Percentiles rank a stretch among this genome's conserved stretches.
These are phyloP conservation scores for Phytophthora colocasiae DNA, from an alignment of 352 stramenopile species.

Conservation along the genomic window DNA sequence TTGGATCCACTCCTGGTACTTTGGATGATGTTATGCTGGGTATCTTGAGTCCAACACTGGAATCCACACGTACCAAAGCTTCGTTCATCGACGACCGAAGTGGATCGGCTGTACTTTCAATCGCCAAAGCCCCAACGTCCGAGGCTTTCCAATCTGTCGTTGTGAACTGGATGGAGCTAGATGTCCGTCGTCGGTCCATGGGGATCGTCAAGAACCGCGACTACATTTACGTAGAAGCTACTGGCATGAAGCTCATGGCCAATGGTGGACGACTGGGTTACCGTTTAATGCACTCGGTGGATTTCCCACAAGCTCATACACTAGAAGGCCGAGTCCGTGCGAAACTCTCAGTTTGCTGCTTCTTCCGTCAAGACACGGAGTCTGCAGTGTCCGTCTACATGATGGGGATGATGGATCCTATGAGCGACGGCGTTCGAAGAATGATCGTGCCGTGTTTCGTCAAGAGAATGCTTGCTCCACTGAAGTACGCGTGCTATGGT, in stretches of 20 bases:
- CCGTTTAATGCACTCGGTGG: conserved; percentile 43
- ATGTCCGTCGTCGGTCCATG: conserved; percentile 36
- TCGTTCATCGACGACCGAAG: conserved; percentile 44
- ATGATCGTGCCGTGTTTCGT: conserved; percentile 45
- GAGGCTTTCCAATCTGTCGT: conserved; percentile 49
- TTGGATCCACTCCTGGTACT: conserved; percentile 34
- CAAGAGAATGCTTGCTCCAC: conserved; percentile 38
- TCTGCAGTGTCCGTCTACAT: conserved; percentile 47
- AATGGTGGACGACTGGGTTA: conserved; percentile 42
- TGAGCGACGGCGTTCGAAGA: conserved; percentile 28
- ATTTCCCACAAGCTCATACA: conserved; percentile 48
- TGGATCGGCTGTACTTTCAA: conserved; percentile 53
- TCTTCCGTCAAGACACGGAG: conserved; percentile 43
- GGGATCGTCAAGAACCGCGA: conserved; percentile 54
- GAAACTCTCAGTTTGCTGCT: conserved; percentile 54
- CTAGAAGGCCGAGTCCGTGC: conserved; percentile 45
- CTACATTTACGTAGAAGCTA: conserved; percentile 69
- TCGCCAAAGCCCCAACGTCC: conserved; percentile 42
- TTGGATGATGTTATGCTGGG: conserved; percentile 57
- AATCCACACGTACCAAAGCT: conserved; percentile 37
- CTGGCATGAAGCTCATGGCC: conserved; percentile 22
- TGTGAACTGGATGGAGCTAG: conserved; percentile 50
- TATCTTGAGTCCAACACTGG: conserved; percentile 39
- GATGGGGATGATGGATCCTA: conserved; percentile 36
- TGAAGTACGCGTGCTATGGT: conserved; percentile 40